Conservation (phyloP, 2,329 filamentous ascomycete genomes). For the Aspergillus floridensis region DNA sequence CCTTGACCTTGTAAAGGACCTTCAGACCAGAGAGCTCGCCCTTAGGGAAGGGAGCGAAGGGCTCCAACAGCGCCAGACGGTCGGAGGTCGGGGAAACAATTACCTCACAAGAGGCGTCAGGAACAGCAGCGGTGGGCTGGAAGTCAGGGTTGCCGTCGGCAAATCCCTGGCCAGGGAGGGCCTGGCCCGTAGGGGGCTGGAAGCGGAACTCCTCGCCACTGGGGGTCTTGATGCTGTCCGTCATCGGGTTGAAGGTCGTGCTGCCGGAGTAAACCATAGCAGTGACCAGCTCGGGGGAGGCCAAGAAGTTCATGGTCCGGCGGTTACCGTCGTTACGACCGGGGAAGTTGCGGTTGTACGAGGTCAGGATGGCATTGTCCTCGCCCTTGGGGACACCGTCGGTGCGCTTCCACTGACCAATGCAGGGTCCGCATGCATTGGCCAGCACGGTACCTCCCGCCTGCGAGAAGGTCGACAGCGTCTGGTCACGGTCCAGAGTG, state of each 20-base stretch:
- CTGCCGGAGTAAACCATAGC: conserved; percentile 90
- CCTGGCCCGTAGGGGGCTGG: conserved; percentile 63
- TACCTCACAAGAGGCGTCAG: conserved; percentile 69
- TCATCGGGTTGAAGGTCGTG: conserved; percentile 95
- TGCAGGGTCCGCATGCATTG: conserved; percentile 92
- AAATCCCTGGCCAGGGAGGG: conserved; percentile 71
- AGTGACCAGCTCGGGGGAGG: conserved; percentile 93
- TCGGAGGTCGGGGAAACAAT: conserved; percentile 83
- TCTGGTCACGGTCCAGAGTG: conserved; percentile 84
- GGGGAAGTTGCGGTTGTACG: conserved; percentile 98
- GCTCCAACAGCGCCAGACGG: conserved; percentile 85
- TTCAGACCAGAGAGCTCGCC: conserved; percentile 72
- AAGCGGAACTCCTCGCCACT: conserved; percentile 83
- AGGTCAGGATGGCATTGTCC: conserved; percentile 89
- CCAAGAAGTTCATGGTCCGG: conserved; percentile 97
- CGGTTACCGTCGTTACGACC: conserved; percentile 96
- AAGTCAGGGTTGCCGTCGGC: conserved; percentile 73
- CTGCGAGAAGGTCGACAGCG: conserved; percentile 77
- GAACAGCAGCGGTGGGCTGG: conserved; percentile 67
- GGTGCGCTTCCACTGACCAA: conserved; percentile 91
- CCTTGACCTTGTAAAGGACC: conserved; percentile 92
- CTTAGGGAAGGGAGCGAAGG: conserved; percentile 79
- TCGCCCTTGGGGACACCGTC: conserved; percentile 83
- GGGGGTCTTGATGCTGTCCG: conserved; percentile 76
- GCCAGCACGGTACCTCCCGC: conserved; percentile 88